phyloP scores from a whole-genome alignment of 2,329 filamentous ascomycete species.

The Mariannaea sp. region DNA sequence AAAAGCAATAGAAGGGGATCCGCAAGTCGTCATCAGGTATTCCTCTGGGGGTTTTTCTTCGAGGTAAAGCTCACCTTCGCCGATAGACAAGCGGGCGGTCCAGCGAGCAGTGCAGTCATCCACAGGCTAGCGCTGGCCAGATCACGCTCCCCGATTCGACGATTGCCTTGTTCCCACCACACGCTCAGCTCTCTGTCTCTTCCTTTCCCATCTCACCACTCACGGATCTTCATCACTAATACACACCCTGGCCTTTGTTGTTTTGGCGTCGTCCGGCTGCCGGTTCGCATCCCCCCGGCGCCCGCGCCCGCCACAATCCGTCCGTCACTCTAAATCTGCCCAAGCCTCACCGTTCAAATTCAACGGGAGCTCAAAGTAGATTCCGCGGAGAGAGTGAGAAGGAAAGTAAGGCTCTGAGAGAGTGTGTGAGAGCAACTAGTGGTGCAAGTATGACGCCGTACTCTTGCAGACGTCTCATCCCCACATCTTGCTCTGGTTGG shows the following conservation, averaged over 20 bases:
- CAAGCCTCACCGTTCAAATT: background rate
- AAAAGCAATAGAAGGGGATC: no score
- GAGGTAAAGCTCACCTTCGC: background rate
- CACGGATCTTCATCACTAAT: background rate
- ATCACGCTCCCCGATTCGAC: conserved; percentile 13
- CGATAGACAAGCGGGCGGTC: background rate
- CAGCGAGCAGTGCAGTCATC: background rate
- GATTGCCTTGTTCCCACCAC: conserved; percentile 2
- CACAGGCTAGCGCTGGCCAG: background rate
- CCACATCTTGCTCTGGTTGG: no score
- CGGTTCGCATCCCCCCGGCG: conserved; percentile 13
- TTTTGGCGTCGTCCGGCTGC: background rate
- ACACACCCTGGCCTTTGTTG: background rate
- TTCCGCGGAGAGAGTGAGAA: background rate
- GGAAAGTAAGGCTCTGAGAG: no score
- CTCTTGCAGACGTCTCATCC: no score
- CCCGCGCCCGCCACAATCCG: conserved; percentile 9
- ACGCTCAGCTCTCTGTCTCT: no score
- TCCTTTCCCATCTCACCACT: no score
- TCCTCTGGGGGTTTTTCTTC: conserved; percentile 1
- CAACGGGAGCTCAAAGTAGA: background rate
- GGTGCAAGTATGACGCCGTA: no score
- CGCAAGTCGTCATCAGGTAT: conserved; percentile 9
- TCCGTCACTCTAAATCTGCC: conserved; percentile 8
- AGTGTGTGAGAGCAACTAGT: no score